Conservation (phyloP, 169 alveolate genomes). For the Plasmodium knowlesi region DNA sequence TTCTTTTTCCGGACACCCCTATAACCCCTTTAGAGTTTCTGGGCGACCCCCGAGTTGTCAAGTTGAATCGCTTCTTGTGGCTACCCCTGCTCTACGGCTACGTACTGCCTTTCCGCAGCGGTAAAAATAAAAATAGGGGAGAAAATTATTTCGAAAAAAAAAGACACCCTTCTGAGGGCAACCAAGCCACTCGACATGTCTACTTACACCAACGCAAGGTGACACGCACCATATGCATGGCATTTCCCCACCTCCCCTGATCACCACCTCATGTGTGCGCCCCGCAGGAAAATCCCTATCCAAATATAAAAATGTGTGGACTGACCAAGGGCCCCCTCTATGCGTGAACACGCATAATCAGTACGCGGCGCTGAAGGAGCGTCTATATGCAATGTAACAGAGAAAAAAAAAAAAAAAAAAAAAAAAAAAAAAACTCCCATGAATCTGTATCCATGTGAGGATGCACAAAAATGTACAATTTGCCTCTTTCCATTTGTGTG, state of each 20-base stretch:
- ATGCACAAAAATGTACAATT: not conserved
- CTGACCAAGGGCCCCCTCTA: slow-evolving; percentile 74
- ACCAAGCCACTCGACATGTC: not conserved
- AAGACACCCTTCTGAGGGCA: not conserved
- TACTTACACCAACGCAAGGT: not conserved
- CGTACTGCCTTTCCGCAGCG: slow-evolving; percentile 77
- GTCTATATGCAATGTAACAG: slow-evolving; percentile 42
- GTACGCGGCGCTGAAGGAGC: slow-evolving; percentile 29
- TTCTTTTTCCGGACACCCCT: not conserved
- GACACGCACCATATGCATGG: not conserved
- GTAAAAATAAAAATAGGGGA: slow-evolving; percentile 31
- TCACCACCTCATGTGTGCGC: not conserved
- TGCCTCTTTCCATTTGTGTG: not conserved
- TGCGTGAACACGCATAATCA: slow-evolving; percentile 58
- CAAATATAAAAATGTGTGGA: slow-evolving; percentile 73
- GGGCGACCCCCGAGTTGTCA: slow-evolving; percentile 78
- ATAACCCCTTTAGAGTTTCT: slow-evolving; percentile 74
- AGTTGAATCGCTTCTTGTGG: slow-evolving; percentile 76
- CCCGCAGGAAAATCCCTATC: slow-evolving; percentile 20
- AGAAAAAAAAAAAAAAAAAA: not conserved
- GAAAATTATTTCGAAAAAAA: not conserved
- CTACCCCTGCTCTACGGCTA: slow-evolving; percentile 63
- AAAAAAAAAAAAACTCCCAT: not conserved
- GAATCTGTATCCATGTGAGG: not conserved
- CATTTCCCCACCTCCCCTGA: not conserved